Evolutionary conservation across 2,329 filamentous ascomycete species (phyloP), one percentile per base, ranked within the genome.

Genomic region (Colletotrichum viniferum): DNA sequence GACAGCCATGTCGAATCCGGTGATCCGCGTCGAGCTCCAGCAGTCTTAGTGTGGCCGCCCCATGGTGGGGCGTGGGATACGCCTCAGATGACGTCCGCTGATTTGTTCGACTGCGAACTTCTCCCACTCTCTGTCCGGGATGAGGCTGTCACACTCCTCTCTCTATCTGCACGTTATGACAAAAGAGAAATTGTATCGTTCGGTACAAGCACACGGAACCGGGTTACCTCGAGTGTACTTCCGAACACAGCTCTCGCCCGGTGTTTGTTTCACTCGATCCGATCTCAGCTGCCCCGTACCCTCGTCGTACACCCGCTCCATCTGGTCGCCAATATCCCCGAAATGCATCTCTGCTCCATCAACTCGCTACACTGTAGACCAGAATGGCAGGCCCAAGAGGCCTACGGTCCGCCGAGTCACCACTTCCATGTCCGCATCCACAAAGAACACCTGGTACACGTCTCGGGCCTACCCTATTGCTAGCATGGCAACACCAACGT

Each of bases 81-180:
- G 58, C 67, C 52, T 67, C 72, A 36, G 58, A 76, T 69, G 72
- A 71, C 63, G 72, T 66, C 55, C 76, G 62, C 74, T 77, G 76
- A 77, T 77, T 77, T 77, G 76, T 62, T 63, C 63, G 13, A 58
- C 69, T 28, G 43, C 56, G 56, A 68, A 61, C 69, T 43, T 76
- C 76, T 76, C 76, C 73, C 76, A 77, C 74, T 76, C 76, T 69
- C 24, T 55, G 56, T 71, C 73, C 69, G 64, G 76, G 76, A 76
- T 77, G 74, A 67, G 70, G 73, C 73, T 70, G 76, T 76, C 73
- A 73, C 73, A 73, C 68, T 68, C 69, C 67, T 73, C 74, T 56
- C 26, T 65, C 38, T 64, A 70, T 66, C 73, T 77, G 76, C 76
- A 77, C 68, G 73, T 77, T 77, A 70, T 77, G 76, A 77, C 76